Conservation (phyloP, 768 basidiomycete genomes). For the Lactarius vividus region DNA sequence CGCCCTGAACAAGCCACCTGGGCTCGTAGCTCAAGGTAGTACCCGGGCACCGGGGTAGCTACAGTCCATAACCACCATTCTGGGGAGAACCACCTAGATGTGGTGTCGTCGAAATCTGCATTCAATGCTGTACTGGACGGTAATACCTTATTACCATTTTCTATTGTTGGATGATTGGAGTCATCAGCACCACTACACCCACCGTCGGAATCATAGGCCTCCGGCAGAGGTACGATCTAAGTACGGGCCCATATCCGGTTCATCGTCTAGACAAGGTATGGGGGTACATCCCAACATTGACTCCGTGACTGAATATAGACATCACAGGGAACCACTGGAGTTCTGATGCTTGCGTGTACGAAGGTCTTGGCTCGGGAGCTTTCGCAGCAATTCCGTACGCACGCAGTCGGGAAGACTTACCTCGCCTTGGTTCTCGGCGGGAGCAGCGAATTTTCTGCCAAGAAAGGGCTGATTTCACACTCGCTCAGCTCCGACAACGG, state of each 20-base stretch:
- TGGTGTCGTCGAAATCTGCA: background rate
- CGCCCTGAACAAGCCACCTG: constrained; percentile 27
- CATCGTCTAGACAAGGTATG: constrained; percentile 29
- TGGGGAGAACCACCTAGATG: background rate
- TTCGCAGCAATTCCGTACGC: constrained; percentile 24
- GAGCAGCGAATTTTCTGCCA: constrained; percentile 3
- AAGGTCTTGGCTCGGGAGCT: constrained; percentile 22
- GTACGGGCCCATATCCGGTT: constrained; percentile 23
- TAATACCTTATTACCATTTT: background rate
- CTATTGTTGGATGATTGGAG: background rate
- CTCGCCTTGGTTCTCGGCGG: constrained; percentile 24
- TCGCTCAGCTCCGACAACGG: constrained; percentile 17
- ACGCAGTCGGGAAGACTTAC: constrained; percentile 21
- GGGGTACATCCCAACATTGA: background rate
- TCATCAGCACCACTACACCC: background rate
- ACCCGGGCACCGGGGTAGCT: background rate
- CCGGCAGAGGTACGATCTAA: background rate
- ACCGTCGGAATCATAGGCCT: constrained; percentile 12
- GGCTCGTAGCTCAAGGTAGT: constrained; percentile 23
- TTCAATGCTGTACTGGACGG: constrained; percentile 13
- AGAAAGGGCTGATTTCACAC: constrained; percentile 10
- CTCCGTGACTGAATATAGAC: background rate
- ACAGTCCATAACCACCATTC: background rate
- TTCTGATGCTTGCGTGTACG: constrained; percentile 24
- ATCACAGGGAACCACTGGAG: constrained; percentile 25